These are phyloP conservation scores for Wolfiporia cocos DNA, from an alignment of 1,284 basidiomycete genomes.

Conservation along the genomic window DNA sequence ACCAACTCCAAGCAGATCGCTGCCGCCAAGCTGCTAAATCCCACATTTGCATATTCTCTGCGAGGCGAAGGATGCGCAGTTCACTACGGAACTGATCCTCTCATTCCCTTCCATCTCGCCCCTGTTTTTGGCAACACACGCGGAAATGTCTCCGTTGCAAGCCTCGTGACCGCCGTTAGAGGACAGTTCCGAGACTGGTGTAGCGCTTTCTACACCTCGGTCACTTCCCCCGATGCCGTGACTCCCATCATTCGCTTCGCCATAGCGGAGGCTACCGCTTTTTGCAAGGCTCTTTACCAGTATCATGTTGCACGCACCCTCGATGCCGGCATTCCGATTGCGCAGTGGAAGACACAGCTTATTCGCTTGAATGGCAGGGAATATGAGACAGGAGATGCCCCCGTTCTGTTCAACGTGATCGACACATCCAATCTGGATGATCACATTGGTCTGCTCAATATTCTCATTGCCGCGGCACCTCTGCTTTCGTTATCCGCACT, in stretches of 20 bases:
- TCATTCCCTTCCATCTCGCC: slow-evolving; percentile 42
- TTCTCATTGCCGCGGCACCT: slow-evolving; percentile 33
- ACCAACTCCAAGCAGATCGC: slow-evolving; percentile 18
- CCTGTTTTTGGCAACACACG: slow-evolving; percentile 25
- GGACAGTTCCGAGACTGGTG: slow-evolving; percentile 33
- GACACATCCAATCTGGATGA: slow-evolving; percentile 51
- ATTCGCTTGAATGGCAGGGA: slow-evolving; percentile 30
- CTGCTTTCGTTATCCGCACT: slow-evolving; percentile 26
- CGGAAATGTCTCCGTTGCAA: slow-evolving; percentile 9
- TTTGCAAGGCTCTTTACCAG: slow-evolving; percentile 26
- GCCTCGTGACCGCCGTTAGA: slow-evolving; percentile 23
- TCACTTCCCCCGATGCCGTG: not conserved
- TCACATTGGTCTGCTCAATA: slow-evolving; percentile 43
- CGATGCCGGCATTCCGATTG: slow-evolving; percentile 24
- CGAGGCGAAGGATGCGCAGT: slow-evolving; percentile 35
- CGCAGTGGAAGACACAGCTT: slow-evolving; percentile 29
- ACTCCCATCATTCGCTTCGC: slow-evolving; percentile 28
- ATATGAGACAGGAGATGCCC: slow-evolving; percentile 28
- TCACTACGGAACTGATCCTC: slow-evolving; percentile 42
- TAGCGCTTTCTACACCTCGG: slow-evolving; percentile 21
- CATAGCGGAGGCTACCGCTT: slow-evolving; percentile 29
- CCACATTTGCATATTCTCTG: slow-evolving; percentile 40
- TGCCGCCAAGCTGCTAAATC: slow-evolving; percentile 33
- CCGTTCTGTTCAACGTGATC: slow-evolving; percentile 42
- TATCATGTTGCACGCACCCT: slow-evolving; percentile 14